Conservation (phyloP, 352 stramenopile genomes). For the Phytophthora capsici region DNA sequence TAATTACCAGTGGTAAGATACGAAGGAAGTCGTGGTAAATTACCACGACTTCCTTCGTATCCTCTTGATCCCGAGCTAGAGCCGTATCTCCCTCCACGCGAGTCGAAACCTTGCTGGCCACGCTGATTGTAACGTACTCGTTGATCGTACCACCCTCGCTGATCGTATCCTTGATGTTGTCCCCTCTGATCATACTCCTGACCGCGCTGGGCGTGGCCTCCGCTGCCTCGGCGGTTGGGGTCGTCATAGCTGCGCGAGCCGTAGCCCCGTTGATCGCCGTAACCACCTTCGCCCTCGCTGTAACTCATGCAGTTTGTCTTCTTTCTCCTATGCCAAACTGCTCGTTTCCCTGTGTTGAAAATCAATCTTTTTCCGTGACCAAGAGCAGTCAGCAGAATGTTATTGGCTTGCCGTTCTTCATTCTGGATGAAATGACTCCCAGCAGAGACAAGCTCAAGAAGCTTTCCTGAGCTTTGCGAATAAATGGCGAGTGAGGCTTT, state of each 20-base stretch:
- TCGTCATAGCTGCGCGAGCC: slow-evolving; percentile 30
- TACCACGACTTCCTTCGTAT: slow-evolving; percentile 24
- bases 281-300: slow-evolving; percentile 34
- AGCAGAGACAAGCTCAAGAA: background rate
- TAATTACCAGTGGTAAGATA: too few species aligned
- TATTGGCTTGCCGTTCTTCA: slow-evolving; percentile 4
- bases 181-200: slow-evolving; percentile 21
- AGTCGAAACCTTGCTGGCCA: slow-evolving; percentile 33
- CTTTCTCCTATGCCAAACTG: slow-evolving; percentile 12
- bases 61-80: slow-evolving; percentile 25
- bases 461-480: too few species aligned
- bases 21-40: too few species aligned
- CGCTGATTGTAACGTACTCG: slow-evolving; percentile 25
- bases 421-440: slow-evolving; percentile 13
- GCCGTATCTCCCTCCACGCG: slow-evolving; percentile 21
- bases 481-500: too few species aligned
- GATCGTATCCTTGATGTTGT: slow-evolving; percentile 46
- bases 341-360: slow-evolving; percentile 3
- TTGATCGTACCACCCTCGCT: too few species aligned
- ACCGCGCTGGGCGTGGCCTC: slow-evolving; percentile 3
- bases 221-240: slow-evolving; percentile 27
- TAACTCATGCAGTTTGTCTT: slow-evolving; percentile 55
- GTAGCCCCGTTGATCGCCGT: slow-evolving; percentile 38
- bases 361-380: background rate
- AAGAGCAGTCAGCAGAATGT: background rate